Conservation (phyloP, 306 rosid species). For the Begonia loranthoides region DNA sequence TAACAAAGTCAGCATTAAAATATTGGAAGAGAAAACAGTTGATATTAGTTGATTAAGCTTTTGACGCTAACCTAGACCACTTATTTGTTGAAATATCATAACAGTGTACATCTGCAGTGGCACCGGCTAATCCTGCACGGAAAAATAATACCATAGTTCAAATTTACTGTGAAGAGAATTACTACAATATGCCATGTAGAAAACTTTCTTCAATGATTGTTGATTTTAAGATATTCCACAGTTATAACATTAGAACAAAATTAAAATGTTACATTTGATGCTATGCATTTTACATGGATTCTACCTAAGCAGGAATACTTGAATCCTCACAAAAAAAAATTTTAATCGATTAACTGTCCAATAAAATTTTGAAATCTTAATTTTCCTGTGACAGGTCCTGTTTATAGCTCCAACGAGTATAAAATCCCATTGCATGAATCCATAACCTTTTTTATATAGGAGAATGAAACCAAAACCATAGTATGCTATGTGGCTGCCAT, state of each 20-base stretch:
- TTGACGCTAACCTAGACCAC: slow-evolving; percentile 77
- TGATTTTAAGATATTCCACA: no score
- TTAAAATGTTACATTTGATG: neutral
- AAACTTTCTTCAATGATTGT: no score
- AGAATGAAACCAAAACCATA: no score
- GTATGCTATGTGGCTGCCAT: no score
- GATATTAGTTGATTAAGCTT: neutral
- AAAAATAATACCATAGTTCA: slow-evolving; percentile 13
- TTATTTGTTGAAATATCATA: slow-evolving; percentile 86
- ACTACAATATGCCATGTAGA: no score
- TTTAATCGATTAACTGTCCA: no score
- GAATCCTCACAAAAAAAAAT: slow-evolving; percentile 1
- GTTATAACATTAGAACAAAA: no score
- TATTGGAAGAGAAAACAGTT: slow-evolving; percentile 8
- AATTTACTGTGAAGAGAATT: neutral
- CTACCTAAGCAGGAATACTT: slow-evolving; percentile 4
- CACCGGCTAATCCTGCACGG: slow-evolving; percentile 93
- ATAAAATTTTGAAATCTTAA: no score
- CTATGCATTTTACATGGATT: neutral
- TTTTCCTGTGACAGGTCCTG: no score
- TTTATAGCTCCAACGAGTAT: no score
- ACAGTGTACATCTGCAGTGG: slow-evolving; percentile 97
- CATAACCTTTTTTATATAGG: no score
- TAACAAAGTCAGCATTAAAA: slow-evolving; percentile 8
- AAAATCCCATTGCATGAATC: no score